A percentile compares a stretch with the other conserved stretches of the same genome.
phyloP scores from a whole-genome alignment of 495 filamentous ascomycete species.

The Filosporella fistucella region DNA sequence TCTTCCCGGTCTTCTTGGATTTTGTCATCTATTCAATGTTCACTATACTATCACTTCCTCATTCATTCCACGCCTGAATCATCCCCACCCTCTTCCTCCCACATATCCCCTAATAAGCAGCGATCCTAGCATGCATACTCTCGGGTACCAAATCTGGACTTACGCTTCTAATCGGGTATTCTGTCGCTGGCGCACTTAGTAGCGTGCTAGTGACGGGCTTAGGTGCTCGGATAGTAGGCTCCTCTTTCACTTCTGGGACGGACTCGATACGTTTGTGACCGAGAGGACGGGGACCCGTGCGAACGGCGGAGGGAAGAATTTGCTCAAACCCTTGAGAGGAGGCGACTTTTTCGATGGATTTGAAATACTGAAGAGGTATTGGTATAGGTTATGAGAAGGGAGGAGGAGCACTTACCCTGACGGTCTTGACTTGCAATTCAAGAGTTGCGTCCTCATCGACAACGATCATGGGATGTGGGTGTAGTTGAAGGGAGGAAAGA shows the following conservation, averaged over 20 bases:
- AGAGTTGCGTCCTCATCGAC: constrained; percentile 83
- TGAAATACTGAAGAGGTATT: constrained; percentile 51
- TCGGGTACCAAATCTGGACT: constrained; percentile 59
- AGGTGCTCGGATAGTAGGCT: constrained; percentile 38
- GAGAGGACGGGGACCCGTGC: constrained; percentile 25
- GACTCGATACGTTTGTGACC: constrained; percentile 9
- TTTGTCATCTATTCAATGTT: too few species aligned
- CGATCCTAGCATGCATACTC: constrained; percentile 49
- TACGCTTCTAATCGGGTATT: constrained; percentile 42
- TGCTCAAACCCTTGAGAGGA: constrained; percentile 53
- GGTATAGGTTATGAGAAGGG: not conserved
- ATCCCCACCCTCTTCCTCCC: too few species aligned
- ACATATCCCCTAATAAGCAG: constrained; percentile 15
- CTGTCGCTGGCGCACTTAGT: constrained; percentile 39
- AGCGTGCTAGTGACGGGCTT: constrained; percentile 34
- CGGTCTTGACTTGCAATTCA: constrained; percentile 82
- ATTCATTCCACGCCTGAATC: too few species aligned
- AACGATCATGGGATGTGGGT: constrained; percentile 74
- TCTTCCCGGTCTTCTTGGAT: too few species aligned
- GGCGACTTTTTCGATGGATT: constrained; percentile 59
- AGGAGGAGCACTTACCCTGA: constrained; percentile 48
- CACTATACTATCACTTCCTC: too few species aligned
- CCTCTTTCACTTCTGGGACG: constrained; percentile 27
- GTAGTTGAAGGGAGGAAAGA: constrained; percentile 72
- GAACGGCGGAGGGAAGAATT: constrained; percentile 44